Evolutionary conservation across 2,329 filamentous ascomycete species (phyloP).

Genomic region (Colletotrichum higginsianum): DNA sequence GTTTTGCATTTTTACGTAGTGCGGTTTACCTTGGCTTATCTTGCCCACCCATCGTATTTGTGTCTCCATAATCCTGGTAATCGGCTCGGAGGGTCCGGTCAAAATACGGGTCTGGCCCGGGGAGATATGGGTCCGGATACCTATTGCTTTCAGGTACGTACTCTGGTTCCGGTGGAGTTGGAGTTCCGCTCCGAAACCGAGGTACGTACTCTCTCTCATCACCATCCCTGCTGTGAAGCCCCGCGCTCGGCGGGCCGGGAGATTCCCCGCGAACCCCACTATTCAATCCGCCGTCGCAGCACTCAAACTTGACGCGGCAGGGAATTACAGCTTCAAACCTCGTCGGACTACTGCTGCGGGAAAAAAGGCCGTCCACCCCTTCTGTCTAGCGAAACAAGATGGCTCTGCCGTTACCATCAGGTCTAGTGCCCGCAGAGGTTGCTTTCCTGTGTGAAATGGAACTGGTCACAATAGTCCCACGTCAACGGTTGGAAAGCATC

Average conservation of each 20-base stretch:
- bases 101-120: too few relatives aligned
- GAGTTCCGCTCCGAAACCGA: background rate
- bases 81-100: too few relatives aligned
- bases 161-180: background rate
- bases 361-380: background rate
- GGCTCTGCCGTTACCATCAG: conserved; percentile 66
- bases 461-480: conserved; percentile 90
- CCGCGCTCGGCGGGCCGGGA: conserved; percentile 16
- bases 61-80: too few relatives aligned
- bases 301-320: conserved; percentile 17
- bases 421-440: conserved; percentile 87
- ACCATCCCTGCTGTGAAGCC: background rate
- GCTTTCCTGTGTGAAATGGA: conserved; percentile 99
- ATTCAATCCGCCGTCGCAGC: conserved; percentile 1
- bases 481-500: conserved; percentile 89
- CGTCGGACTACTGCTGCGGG: conserved; percentile 1
- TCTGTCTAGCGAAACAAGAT: conserved; percentile 49
- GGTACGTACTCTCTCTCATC: background rate
- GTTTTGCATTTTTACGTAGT: too few relatives aligned
- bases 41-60: too few relatives aligned
- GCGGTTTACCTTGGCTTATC: too few relatives aligned
- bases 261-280: conserved; percentile 30
- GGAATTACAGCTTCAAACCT: background rate
- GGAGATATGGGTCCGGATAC: too few relatives aligned
- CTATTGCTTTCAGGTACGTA: too few relatives aligned